These are phyloP conservation scores for Alternaria ethzedia DNA, from an alignment of 2,329 filamentous ascomycete species.

Conservation along the genomic window DNA sequence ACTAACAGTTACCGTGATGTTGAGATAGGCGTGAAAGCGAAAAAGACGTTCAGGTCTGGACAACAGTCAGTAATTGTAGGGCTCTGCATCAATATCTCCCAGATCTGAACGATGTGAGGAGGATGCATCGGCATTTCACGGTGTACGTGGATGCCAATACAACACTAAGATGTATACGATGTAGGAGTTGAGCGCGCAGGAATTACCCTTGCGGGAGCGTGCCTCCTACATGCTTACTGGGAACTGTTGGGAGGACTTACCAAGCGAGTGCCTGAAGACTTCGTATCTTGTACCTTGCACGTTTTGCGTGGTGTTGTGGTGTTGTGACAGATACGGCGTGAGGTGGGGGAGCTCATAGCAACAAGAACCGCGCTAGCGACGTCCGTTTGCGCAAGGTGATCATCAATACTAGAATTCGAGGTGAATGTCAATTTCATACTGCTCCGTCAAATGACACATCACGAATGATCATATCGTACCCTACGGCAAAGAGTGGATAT, in stretches of 20 bases:
- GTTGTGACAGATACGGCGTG: background rate
- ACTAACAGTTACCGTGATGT: background rate
- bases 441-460: background rate
- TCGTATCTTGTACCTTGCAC: background rate
- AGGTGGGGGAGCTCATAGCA: constrained; percentile 5
- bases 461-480: too few species aligned
- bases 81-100: background rate
- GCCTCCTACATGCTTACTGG: fast-evolving
- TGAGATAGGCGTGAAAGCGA: background rate
- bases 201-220: background rate
- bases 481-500: background rate
- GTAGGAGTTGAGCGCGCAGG: background rate
- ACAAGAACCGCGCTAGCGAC: constrained; percentile 3
- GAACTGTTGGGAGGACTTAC: background rate
- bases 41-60: background rate
- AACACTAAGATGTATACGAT: background rate
- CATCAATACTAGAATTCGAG: background rate
- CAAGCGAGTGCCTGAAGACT: background rate
- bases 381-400: background rate
- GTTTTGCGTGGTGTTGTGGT: background rate
- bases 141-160: background rate
- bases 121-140: background rate
- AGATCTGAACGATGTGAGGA: background rate
- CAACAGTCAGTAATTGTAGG: background rate
- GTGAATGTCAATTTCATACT: background rate